These are phyloP conservation scores for Kodamaea neixiangensis DNA, from an alignment of 805 yeast genomes.

Conservation along the genomic window DNA sequence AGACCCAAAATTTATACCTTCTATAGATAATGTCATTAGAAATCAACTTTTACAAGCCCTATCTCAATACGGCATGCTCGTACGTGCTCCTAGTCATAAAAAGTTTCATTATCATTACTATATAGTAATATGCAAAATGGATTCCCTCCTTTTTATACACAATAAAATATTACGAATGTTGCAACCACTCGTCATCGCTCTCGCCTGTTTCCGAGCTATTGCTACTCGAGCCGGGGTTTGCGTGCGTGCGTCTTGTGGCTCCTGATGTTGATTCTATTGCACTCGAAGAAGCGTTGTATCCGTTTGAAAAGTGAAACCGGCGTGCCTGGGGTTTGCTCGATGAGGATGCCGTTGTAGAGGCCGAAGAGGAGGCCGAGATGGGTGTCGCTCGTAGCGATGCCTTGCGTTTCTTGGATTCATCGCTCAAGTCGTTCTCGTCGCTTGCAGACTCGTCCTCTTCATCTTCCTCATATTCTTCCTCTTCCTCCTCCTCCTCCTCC, in stretches of 20 bases:
- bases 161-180: not conserved
- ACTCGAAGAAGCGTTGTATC: not conserved
- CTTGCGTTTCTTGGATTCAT: not conserved
- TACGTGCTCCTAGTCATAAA: not conserved
- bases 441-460: conserved; percentile 8
- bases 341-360: not conserved
- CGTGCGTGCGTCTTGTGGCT: not conserved
- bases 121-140: conserved; percentile 7
- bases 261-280: not conserved
- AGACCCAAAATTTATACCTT: not conserved
- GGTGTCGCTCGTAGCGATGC: conserved; percentile 1
- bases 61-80: no score
- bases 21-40: no score
- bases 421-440: not conserved
- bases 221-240: not conserved
- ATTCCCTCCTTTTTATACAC: not conserved
- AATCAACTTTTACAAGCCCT: no score
- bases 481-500: conserved; percentile 11
- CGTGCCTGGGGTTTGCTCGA: conserved; percentile 7
- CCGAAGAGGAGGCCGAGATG: conserved; percentile 2
- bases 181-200: conserved; percentile 8
- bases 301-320: conserved; percentile 6
- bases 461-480: conserved; percentile 8
- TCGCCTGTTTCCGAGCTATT: conserved; percentile 6
- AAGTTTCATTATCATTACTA: conserved; percentile 7